Percentiles rank a stretch among this genome's conserved stretches.
phyloP scores from a whole-genome alignment of 2,329 filamentous ascomycete species.

The Fulvia fulva region DNA sequence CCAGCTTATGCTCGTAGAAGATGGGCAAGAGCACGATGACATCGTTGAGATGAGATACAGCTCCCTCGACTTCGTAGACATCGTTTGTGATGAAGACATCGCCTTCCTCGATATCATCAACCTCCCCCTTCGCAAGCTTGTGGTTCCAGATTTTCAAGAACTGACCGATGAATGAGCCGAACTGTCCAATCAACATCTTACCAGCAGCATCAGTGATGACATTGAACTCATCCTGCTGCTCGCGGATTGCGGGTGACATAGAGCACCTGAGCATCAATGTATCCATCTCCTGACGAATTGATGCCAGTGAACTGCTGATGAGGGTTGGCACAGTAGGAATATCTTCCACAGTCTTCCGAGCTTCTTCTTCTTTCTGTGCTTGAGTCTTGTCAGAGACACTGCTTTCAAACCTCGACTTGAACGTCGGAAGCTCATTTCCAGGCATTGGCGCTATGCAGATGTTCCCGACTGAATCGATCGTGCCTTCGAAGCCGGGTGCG shows the following conservation, averaged over 20 bases:
- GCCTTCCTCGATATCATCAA: slow-evolving; percentile 25
- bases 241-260: slow-evolving; percentile 28
- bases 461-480: slow-evolving; percentile 25
- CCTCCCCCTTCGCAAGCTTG: slow-evolving; percentile 22
- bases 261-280: slow-evolving; percentile 28
- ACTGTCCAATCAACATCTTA: slow-evolving; percentile 27
- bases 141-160: slow-evolving; percentile 28
- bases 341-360: slow-evolving; percentile 23
- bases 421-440: slow-evolving; percentile 25
- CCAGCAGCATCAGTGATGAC: slow-evolving; percentile 26
- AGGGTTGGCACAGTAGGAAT: slow-evolving; percentile 26
- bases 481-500: slow-evolving; percentile 22
- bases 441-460: slow-evolving; percentile 26
- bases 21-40: slow-evolving; percentile 24
- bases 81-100: slow-evolving; percentile 29
- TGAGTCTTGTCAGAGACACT: slow-evolving; percentile 20
- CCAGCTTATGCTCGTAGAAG: slow-evolving; percentile 26
- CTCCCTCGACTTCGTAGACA: slow-evolving; percentile 28
- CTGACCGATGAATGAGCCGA: slow-evolving; percentile 27
- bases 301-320: slow-evolving; percentile 24
- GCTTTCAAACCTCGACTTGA: slow-evolving; percentile 23
- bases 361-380: slow-evolving; percentile 21
- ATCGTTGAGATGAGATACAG: slow-evolving; percentile 27
- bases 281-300: slow-evolving; percentile 27
- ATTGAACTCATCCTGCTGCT: slow-evolving; percentile 30